Percentiles rank a stretch among this genome's conserved stretches.
These are phyloP conservation scores for Fusarium abutilonis DNA, from an alignment of 2,329 filamentous ascomycete species.

Conservation along the genomic window DNA sequence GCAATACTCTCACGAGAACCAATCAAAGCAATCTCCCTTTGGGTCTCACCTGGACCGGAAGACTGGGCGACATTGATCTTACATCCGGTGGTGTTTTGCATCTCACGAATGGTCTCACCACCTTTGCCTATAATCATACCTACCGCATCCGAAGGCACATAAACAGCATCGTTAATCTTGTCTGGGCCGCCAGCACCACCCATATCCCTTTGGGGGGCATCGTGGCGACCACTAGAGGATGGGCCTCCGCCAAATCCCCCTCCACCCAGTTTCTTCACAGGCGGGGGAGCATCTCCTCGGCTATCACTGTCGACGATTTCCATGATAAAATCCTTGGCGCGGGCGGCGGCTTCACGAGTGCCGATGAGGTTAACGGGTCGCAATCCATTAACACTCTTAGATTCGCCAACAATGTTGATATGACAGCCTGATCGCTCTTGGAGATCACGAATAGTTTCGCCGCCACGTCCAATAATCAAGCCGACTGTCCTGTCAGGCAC, in stretches of 20 bases:
- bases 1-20: conserved; percentile 81
- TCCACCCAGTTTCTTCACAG: conserved; percentile 42
- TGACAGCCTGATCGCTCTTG: conserved; percentile 94
- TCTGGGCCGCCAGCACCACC: conserved; percentile 60
- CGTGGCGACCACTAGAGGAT: conserved; percentile 45
- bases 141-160: conserved; percentile 88
- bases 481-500: conserved; percentile 93
- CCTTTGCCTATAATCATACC: conserved; percentile 98
- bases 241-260: conserved; percentile 36
- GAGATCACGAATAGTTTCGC: conserved; percentile 90
- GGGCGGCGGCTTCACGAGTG: conserved; percentile 74
- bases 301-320: conserved; percentile 95
- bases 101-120: conserved; percentile 92
- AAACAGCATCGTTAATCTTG: conserved; percentile 84
- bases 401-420: conserved; percentile 93
- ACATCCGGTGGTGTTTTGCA: conserved; percentile 87
- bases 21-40: conserved; percentile 87
- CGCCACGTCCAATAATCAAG: conserved; percentile 91
- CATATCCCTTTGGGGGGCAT: conserved; percentile 49
- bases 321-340: conserved; percentile 87
- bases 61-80: conserved; percentile 94
- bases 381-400: conserved; percentile 89
- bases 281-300: conserved; percentile 60
- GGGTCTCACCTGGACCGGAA: conserved; percentile 77
- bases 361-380: conserved; percentile 92